Base-by-base conservation (phyloP, 768 basidiomycete species). In the Inosperma sp. region DNA sequence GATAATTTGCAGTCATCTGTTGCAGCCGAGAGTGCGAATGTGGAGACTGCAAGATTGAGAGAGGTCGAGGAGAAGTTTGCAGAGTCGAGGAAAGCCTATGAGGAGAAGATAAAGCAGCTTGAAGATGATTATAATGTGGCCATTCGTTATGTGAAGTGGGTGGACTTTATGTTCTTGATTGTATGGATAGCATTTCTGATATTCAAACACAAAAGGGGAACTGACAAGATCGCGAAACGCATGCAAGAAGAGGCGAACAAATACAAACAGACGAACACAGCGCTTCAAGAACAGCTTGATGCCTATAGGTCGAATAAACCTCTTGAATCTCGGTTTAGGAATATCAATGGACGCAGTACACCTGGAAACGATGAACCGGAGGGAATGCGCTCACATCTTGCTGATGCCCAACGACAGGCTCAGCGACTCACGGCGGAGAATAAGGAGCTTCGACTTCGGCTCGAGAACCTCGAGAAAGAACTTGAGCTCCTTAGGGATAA, bases 51-150 rank as follows among this genome's bases (percentile, higher is more conserved):
- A 16, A 70, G 73, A 41, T 79, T 78, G 43, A 72, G 72, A 35
- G 88, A 88, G 57, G 76, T 79, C n/a, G 90, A 93, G 65, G 80
- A 77, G 49, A 87, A 83, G 64, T 75, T 90, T 52, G 84, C 83
- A 45, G 88, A 91, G 64, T 82, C 83, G 23, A 91, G 93, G 64
- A 76, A 79, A 52, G 77, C 73, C 55, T 89, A 92, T 68, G 87
- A 87, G 67, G 74, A 80, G 19, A 82, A 88, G 50, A 79, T 94
- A 71, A 81, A 84, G 59, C 88, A 93, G 65, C 82, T 98, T 69
- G 94, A 98, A 68, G 83, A 88, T 40, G 95, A 97, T 62, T 98
- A 99, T 67, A 88, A 93, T 62, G 82, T 94, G 45, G 95, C 96
- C 12, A 94, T 98, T 49, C 88, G 93, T 64, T 97, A 96, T 69